phyloP scores from a whole-genome alignment of 2,329 filamentous ascomycete species.

The Lomentospora prolificans region DNA sequence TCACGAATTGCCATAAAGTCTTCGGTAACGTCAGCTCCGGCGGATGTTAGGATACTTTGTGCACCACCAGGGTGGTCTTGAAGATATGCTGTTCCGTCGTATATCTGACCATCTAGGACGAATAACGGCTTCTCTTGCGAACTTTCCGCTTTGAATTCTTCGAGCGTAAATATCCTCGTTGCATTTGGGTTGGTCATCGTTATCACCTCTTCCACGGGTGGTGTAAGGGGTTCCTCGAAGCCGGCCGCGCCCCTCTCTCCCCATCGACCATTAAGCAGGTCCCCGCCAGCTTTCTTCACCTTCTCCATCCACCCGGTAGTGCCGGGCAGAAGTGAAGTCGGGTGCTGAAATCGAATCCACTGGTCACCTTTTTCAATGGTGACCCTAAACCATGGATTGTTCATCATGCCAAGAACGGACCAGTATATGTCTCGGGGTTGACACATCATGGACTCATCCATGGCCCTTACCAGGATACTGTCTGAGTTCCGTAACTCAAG shows the following conservation, averaged over 20 bases:
- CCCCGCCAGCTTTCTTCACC: slow-evolving; percentile 72
- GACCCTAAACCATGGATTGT: slow-evolving; percentile 87
- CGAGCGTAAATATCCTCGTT: slow-evolving; percentile 52
- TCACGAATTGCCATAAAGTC: slow-evolving; percentile 76
- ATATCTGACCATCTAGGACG: slow-evolving; percentile 78
- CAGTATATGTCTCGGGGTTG: slow-evolving; percentile 94
- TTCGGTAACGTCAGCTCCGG: slow-evolving; percentile 73
- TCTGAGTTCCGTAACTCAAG: slow-evolving; percentile 51
- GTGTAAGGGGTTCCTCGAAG: slow-evolving; percentile 24
- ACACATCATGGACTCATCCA: slow-evolving; percentile 82
- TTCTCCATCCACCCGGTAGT: slow-evolving; percentile 77
- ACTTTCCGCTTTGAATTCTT: slow-evolving; percentile 59
- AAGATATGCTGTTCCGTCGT: slow-evolving; percentile 73
- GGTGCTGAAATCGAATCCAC: slow-evolving; percentile 71
- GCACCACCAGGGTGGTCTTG: slow-evolving; percentile 79
- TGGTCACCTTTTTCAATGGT: slow-evolving; percentile 59
- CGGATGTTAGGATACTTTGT: slow-evolving; percentile 71
- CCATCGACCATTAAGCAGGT: slow-evolving; percentile 76
- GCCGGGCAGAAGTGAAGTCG: slow-evolving; percentile 65
- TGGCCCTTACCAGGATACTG: slow-evolving; percentile 72
- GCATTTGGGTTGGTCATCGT: slow-evolving; percentile 66
- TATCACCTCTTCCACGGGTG: slow-evolving; percentile 53
- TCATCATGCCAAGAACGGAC: slow-evolving; percentile 96
- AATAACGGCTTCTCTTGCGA: slow-evolving; percentile 39
- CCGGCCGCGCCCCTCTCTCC: slow-evolving; percentile 50